Base-by-base conservation (phyloP, 2,329 filamentous ascomycete species). In the Fusarium concolor region DNA sequence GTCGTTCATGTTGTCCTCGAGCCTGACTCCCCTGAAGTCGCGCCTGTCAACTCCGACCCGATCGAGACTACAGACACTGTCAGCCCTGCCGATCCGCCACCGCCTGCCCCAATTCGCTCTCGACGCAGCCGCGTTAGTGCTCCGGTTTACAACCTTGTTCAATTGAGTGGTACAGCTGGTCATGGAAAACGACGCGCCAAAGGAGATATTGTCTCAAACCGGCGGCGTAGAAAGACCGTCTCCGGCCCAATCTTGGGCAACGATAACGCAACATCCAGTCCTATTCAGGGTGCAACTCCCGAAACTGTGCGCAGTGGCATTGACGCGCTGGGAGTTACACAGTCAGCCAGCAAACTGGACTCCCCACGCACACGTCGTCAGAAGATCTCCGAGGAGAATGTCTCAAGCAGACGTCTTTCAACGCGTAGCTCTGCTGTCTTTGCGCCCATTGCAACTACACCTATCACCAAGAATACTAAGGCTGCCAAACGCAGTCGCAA, bases 61-160 rank as follows among this genome's bases (percentile, higher is more conserved):
- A 42, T 58, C 49, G 65, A 73, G 15, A 47, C 47, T 49, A 31
- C 51, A 47, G 62, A 71, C 31, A 41, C 55, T 43, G 55, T 37
- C 31, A 56, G 49, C 57, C 31, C 50, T 29, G 46, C 24, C 44
- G 44, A 62, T 56, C 62, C 20, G 70, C 63, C 52, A 67, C 77
- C 42, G 18, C 66, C 50, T 59, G 56, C 42, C 73, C 78, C 10
- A 69, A 79, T n/a, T 70, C 76, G 50, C 73, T 83, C 86, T 63
- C 85, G 84, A 70, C 86, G 89, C 72, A 80, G 83, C 37, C 84
- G 86, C 65, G 73, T 79, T n/a, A 84, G 83, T 53, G 80, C 87
- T 18, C 84, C 86, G 14, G 86, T 89, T 17, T 93, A 93, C 79
- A 93, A 93, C 71, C 79, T 91, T 17, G 83, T 87, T 67, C 84